Conservation (phyloP, 371 early-diverging fungal genomes). For the Batkoa obscura region DNA sequence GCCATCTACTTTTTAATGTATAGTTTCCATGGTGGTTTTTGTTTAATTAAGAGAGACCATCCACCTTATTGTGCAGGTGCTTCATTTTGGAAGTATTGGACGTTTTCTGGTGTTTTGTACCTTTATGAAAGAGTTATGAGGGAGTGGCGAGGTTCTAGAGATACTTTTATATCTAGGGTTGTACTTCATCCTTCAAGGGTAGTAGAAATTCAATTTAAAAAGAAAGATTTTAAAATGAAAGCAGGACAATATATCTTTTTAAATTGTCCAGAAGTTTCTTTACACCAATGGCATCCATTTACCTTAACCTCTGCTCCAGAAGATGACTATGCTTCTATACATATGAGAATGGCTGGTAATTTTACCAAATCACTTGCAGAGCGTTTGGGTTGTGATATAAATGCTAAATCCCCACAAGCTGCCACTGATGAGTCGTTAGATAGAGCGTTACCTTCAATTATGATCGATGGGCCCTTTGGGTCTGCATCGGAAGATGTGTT, state of each 20-base stretch:
- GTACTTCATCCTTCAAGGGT: constrained; percentile 43
- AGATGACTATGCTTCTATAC: constrained; percentile 56
- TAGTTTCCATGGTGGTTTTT: constrained; percentile 65
- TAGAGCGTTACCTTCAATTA: constrained; percentile 25
- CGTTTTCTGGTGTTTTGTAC: constrained; percentile 41
- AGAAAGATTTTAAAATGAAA: constrained; percentile 26
- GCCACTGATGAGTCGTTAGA: background rate
- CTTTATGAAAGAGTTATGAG: constrained; percentile 46
- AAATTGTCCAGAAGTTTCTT: constrained; percentile 38
- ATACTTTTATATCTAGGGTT: constrained; percentile 41
- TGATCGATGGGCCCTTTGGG: constrained; percentile 73
- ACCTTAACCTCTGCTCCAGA: constrained; percentile 66
- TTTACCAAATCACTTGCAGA: constrained; percentile 50
- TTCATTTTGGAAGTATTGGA: constrained; percentile 66
- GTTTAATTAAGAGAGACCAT: constrained; percentile 51
- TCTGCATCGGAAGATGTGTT: constrained; percentile 68
- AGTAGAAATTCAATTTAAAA: constrained; percentile 50
- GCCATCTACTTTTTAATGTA: constrained; percentile 55
- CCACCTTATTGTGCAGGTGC: constrained; percentile 45
- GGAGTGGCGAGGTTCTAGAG: constrained; percentile 46
- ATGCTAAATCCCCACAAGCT: constrained; percentile 6
- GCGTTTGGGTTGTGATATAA: constrained; percentile 21
- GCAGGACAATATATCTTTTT: constrained; percentile 55
- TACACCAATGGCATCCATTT: constrained; percentile 61
- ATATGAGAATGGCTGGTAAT: constrained; percentile 59